Evolutionary conservation across 2,329 filamentous ascomycete species (phyloP), one percentile per base, ranked within the genome.

Genomic region (Calonectria honghensis): DNA sequence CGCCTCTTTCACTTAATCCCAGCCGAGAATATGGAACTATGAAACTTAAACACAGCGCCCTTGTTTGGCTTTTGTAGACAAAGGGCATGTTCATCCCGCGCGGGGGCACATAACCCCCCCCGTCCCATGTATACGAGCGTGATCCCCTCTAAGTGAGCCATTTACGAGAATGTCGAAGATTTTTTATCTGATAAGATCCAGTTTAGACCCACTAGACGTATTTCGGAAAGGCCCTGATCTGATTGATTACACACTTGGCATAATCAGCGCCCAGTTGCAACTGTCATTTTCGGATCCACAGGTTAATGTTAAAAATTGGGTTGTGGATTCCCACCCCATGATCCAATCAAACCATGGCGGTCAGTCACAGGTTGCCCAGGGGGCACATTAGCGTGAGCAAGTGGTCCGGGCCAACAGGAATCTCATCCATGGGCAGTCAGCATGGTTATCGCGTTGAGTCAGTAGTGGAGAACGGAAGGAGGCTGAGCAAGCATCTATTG

Each of bases 151-250:
- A 37, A 63, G 41, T 63, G 57, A 63, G 35, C 41, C 14, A 63
- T 63, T 63, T 63, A 63, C 57, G 14, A 9, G 16, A 41, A 27
- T 29, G 18, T 18, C 24, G 14, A 31, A 27, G 3, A 29, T 13
- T n/a, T 41, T 20, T 63, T 20, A 63, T 63, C 57, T 29, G 57
- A 63, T 63, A 41, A 63, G 57, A 63, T 63, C 57, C 57, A 63
- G 41, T 20, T 31, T 20, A 39, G 11, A 63, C 24, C 57, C 57
- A 63, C 57, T 41, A 41, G 14, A 41, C 10, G 20, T 3, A 45
- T 20, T 29, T 41, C 9, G 24, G 16, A 13, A 41, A 14, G 13
- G 24, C 37, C 0, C 6, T 41, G 27, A 63, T 27, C 37, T 41
- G 57, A 63, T 63, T 63, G 35, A 41, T 41, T 63, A 41, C 24